Evolutionary conservation across 352 stramenopile species (phyloP).

Genomic region (Thraustochytrium sp.): DNA sequence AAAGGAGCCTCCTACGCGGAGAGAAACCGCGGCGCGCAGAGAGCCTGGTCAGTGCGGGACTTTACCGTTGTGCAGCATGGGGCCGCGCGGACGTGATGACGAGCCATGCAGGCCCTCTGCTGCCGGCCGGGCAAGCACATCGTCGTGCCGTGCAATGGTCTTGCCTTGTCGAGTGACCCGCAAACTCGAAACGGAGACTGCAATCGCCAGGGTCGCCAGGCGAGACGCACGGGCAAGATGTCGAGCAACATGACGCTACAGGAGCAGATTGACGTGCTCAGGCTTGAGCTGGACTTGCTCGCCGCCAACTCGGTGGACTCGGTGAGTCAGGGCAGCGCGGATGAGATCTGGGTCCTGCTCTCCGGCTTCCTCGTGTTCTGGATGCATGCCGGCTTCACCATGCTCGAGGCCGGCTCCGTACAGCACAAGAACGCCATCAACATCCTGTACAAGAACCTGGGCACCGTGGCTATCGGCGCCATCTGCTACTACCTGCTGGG

Average conservation of each 20-base stretch:
- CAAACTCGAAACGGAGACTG: too few relatives aligned
- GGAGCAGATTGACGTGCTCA: not conserved
- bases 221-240: not conserved
- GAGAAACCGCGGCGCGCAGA: too few relatives aligned
- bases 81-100: too few relatives aligned
- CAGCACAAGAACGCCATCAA: constrained; percentile 50
- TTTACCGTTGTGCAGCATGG: too few relatives aligned
- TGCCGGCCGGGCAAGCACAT: too few relatives aligned
- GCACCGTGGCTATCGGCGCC: constrained; percentile 28
- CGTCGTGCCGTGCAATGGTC: too few relatives aligned
- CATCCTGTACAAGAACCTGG: constrained; percentile 53
- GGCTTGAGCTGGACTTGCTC: not conserved
- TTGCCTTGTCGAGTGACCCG: too few relatives aligned
- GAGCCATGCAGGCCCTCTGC: too few relatives aligned
- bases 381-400: constrained; percentile 46
- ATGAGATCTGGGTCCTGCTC: constrained; percentile 33
- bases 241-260: not conserved
- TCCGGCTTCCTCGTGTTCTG: constrained; percentile 45
- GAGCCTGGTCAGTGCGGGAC: too few relatives aligned
- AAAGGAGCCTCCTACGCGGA: too few relatives aligned
- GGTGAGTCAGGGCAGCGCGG: not conserved
- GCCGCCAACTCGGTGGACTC: not conserved
- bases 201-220: too few relatives aligned
- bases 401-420: constrained; percentile 55
- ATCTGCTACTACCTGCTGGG: constrained; percentile 39